phyloP scores from a whole-genome alignment of 2,329 filamentous ascomycete species.

The Hypoxylon sp. region DNA sequence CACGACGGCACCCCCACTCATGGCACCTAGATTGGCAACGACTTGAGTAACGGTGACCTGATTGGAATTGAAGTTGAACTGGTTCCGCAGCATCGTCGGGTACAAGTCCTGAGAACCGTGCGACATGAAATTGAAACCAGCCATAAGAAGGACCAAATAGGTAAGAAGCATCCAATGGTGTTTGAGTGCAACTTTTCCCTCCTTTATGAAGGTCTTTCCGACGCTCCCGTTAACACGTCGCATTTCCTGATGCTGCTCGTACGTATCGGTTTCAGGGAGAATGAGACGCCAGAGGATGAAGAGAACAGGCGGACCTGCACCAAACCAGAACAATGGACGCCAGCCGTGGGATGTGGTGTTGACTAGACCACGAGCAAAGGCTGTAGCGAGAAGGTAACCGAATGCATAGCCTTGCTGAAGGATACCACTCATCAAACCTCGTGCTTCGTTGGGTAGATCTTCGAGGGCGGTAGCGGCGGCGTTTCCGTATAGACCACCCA shows the following conservation, averaged over 20 bases:
- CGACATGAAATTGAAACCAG: conserved; percentile 93
- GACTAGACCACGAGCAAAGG: conserved; percentile 76
- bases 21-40: conserved; percentile 79
- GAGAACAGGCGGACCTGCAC: conserved; percentile 81
- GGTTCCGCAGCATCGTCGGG: conserved; percentile 71
- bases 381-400: conserved; percentile 74
- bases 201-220: conserved; percentile 77
- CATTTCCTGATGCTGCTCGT: conserved; percentile 75
- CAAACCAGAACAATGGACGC: conserved; percentile 93
- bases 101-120: conserved; percentile 79
- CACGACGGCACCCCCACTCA: conserved; percentile 75
- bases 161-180: conserved; percentile 84
- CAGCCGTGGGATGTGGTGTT: conserved; percentile 84
- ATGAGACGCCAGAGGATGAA: conserved; percentile 84
- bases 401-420: conserved; percentile 80
- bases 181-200: conserved; percentile 83
- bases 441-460: conserved; percentile 76
- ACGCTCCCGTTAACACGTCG: conserved; percentile 70
- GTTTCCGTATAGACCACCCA: conserved; percentile 86
- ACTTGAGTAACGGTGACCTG: conserved; percentile 79
- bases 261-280: conserved; percentile 84
- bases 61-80: conserved; percentile 67
- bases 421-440: conserved; percentile 82
- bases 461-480: conserved; percentile 84
- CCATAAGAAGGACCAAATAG: conserved; percentile 89